These are phyloP conservation scores for Phytopythium ostracodes DNA, from an alignment of 352 stramenopile species.

Conservation along the genomic window DNA sequence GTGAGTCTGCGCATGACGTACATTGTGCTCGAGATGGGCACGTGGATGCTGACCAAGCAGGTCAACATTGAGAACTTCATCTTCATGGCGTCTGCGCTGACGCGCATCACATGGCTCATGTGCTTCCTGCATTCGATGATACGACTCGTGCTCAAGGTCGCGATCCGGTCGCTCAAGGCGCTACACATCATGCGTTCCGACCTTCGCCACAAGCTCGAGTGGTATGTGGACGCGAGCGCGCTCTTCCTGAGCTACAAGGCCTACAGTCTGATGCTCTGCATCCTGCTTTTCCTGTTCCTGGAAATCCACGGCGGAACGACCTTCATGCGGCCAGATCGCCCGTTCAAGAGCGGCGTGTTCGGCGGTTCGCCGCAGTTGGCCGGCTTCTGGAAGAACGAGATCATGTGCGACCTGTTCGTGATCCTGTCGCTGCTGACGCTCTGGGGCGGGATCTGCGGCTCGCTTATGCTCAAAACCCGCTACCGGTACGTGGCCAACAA, in stretches of 20 bases:
- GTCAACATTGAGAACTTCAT: constrained; percentile 53
- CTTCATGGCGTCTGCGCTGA: constrained; percentile 48
- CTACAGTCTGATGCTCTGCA: constrained; percentile 46
- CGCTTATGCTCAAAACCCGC: constrained; percentile 30
- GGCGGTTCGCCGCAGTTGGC: constrained; percentile 30
- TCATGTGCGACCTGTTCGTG: constrained; percentile 47
- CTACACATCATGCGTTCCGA: constrained; percentile 26
- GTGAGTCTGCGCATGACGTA: constrained; percentile 45
- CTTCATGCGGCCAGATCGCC: constrained; percentile 33
- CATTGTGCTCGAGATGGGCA: constrained; percentile 38
- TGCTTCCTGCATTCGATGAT: constrained; percentile 41
- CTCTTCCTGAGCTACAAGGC: constrained; percentile 60
- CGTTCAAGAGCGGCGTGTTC: constrained; percentile 31
- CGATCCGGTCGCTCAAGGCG: constrained; percentile 22
- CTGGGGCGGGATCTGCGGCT: constrained; percentile 16
- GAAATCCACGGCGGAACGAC: constrained; percentile 26
- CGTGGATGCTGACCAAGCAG: constrained; percentile 52
- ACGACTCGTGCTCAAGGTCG: constrained; percentile 26
- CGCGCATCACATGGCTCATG: constrained; percentile 58
- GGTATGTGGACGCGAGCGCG: constrained; percentile 42
- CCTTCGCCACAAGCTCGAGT: constrained; percentile 34
- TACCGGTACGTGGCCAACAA: constrained; percentile 46
- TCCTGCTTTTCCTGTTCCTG: constrained; percentile 38
- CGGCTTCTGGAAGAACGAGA: constrained; percentile 51
- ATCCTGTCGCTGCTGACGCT: constrained; percentile 32